Evolutionary conservation across 225 moss, liverwort and hornwort species (phyloP), one percentile per base, ranked within the genome.

Genomic region (Sphagnum contortum): DNA sequence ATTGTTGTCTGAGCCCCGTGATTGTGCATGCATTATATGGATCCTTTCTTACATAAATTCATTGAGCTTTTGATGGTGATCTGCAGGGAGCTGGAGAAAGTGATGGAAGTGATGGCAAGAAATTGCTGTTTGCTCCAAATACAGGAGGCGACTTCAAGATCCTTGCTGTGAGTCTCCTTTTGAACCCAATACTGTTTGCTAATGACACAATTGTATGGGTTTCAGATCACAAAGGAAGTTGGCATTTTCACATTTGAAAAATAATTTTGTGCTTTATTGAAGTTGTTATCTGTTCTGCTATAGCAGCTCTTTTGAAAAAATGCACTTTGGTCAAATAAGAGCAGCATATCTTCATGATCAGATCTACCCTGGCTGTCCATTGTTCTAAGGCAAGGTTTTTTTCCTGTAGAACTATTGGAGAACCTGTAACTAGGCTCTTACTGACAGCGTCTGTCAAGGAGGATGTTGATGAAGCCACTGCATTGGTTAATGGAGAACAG

Each of bases 91-190:
- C 72, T 98, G 69, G 98, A 90, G 86, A 89, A 80, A 70, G 89
- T 89, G 2, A 87, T 98, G 74, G 83, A 87, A 74, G 77, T 82
- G 5, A 87, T 98, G 93, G 87, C 98, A 45, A 84, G 93, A 71
- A 91, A 89, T 66, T 98, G 98, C 74, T 93, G 98, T 76, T 72
- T 84, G 70, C 77, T 93, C 52, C 98, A 98, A 82, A 76, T 91
- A 61, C 89, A 89, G 64, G 71, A 79, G 74, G 85, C 83, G 61
- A 78, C 83, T 58, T 80, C 80, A 48, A 80, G 66, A 65, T 71
- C 78, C 47, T 64, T 77, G 71, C 66, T 64, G 83, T 94, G 63
- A 83, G 85, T 75, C 64, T 67, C 12, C 66, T 66, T 57, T 71
- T 71, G 48, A 72, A 71, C 57, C 62, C 64, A 48, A 45, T 65